Base-by-base conservation (phyloP, 345 rosid genomes). In the Salix koriyanagi region DNA sequence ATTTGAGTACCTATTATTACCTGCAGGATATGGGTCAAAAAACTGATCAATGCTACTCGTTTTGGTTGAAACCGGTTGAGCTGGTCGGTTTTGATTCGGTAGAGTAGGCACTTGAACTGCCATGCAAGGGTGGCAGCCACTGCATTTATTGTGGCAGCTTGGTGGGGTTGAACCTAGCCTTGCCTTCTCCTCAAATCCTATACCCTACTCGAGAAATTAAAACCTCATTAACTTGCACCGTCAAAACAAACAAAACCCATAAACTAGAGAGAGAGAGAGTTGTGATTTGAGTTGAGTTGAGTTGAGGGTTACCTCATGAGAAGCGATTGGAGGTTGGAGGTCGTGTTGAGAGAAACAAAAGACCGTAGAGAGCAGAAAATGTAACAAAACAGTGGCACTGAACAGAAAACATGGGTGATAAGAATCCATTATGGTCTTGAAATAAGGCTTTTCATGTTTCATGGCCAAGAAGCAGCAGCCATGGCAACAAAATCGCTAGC, bases 91-190 rank as follows among this genome's bases (percentile, higher is more conserved):
- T 34, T 79, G 82, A 68, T 41, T 75, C 3, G 91, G 97, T 16
- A 83, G 32, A 2, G 89, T 82, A 0, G 97, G 97, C 6, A 92
- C 93, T 77, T 91, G 97, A 74, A 89, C 90, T 12, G 97, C 94
- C 87, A 83, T 87, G 90, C 99, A 95, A 4, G 99, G 97, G 79
- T 91, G 97, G 62, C 99, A 95, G 2, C 81, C 75, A 67, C 84
- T 95, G 85, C 99, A 95, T 79, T 90, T 91, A 85, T 85, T 93
- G 88, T 90, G 91, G 79, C 99, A 93, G 74, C 97, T 91, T 4
- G 99, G 99, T 42, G 97, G 97, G 2, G 83, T 89, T 3, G 97
- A 95, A 36, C 99, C 99, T 74, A 95, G 76, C 82, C 99, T 87
- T 13, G 92, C 84, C 84, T 91, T 90, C 71, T 85, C 94, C 73